These are phyloP conservation scores for Rhamnella rubrinervis DNA, from an alignment of 331 rosid genomes.

Conservation along the genomic window DNA sequence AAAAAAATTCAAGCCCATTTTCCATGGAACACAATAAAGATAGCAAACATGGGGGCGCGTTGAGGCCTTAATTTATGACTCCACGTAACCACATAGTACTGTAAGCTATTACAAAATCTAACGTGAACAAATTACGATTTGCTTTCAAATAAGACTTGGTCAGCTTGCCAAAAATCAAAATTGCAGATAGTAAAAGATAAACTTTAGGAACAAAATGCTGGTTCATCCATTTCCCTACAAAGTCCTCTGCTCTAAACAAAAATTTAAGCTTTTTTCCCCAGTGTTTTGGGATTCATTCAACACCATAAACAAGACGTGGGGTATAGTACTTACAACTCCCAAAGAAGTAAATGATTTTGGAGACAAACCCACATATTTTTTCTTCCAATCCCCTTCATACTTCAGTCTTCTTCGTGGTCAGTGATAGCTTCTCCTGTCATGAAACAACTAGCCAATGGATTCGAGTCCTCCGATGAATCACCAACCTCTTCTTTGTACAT, in stretches of 20 bases:
- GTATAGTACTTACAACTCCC: background rate
- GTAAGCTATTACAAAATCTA: too few species aligned
- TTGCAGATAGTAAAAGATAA: too few species aligned
- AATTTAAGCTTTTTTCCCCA: constrained; percentile 1
- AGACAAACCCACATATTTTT: background rate
- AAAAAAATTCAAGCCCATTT: too few species aligned
- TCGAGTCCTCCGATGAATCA: constrained; percentile 78
- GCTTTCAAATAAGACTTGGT: too few species aligned
- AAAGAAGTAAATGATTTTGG: too few species aligned
- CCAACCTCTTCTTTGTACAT: constrained; percentile 89
- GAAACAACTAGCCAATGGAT: constrained; percentile 40
- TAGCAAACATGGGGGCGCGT: too few species aligned
- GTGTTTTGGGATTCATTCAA: constrained; percentile 4
- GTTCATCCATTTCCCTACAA: background rate
- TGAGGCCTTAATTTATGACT: too few species aligned
- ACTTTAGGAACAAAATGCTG: background rate
- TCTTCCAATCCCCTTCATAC: background rate
- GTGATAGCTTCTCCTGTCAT: constrained; percentile 46
- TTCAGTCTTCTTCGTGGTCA: constrained; percentile 55
- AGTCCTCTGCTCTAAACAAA: background rate
- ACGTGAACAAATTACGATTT: too few species aligned
- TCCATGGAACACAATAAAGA: too few species aligned
- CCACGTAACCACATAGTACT: too few species aligned
- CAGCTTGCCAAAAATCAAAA: too few species aligned
- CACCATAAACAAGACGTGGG: background rate